Conservation (phyloP, 228 moss, liverwort and hornwort species). For the Sphagnum fallax region DNA sequence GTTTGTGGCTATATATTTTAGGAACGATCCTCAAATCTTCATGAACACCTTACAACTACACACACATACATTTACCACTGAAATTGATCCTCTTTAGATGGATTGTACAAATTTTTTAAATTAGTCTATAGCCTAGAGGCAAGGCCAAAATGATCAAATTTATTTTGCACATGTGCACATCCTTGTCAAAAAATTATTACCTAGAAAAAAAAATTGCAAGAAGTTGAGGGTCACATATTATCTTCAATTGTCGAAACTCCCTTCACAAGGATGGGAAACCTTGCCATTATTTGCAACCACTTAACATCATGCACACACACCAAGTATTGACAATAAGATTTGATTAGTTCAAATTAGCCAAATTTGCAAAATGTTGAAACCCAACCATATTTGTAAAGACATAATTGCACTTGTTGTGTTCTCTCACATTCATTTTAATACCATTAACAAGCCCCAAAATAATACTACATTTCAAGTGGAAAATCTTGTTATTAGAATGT, state of each 20-base stretch:
- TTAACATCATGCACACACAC: conserved; percentile 54
- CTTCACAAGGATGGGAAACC: conserved; percentile 90
- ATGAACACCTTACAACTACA: no score
- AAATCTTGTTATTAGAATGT: no score
- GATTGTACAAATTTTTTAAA: neutral
- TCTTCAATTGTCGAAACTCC: conserved; percentile 93
- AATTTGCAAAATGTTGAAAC: no score
- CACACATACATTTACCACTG: neutral
- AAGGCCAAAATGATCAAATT: conserved; percentile 39
- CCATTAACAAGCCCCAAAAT: neutral
- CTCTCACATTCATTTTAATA: no score
- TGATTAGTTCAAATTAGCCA: neutral
- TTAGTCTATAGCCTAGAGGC: conserved; percentile 34
- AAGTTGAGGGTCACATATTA: conserved; percentile 28
- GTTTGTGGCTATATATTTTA: no score
- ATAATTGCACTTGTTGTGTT: no score
- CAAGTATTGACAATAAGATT: neutral
- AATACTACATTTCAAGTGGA: neutral
- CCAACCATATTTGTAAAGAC: no score
- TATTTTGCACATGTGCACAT: conserved; percentile 67
- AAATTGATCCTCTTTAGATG: neutral
- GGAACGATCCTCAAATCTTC: no score
- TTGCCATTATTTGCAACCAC: conserved; percentile 88
- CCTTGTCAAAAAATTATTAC: neutral
- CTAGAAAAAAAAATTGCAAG: neutral